A percentile compares a stretch with the other conserved stretches of the same genome.
Evolutionary conservation across 2,329 filamentous ascomycete genomes (phyloP).

Genomic region (Ilyonectria destructans): DNA sequence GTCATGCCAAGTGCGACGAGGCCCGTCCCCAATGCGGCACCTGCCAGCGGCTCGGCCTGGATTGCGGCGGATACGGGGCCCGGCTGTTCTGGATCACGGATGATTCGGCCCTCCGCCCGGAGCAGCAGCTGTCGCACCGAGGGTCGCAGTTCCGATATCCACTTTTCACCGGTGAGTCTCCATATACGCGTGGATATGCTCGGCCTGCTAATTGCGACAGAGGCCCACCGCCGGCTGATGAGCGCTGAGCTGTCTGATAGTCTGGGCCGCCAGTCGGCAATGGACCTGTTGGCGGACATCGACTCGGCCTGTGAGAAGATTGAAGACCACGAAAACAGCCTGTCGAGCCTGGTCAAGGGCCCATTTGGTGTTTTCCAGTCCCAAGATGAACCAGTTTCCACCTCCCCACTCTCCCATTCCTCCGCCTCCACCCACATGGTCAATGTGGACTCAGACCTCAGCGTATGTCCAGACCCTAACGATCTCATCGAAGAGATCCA

Average conservation of each 20-base stretch:
- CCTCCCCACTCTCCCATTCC: slow-evolving; percentile 16
- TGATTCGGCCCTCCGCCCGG: slow-evolving; percentile 42
- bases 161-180: slow-evolving; percentile 57
- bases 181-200: slow-evolving; percentile 46
- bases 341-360: slow-evolving; percentile 33
- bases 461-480: slow-evolving; percentile 37
- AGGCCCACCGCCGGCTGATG: slow-evolving; percentile 43
- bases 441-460: slow-evolving; percentile 31
- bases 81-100: slow-evolving; percentile 52
- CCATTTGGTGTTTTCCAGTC: slow-evolving; percentile 45
- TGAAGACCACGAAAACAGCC: background rate
- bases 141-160: slow-evolving; percentile 58
- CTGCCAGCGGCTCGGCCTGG: slow-evolving; percentile 54
- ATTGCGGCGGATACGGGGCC: slow-evolving; percentile 60
- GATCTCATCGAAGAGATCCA: slow-evolving; percentile 43
- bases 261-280: slow-evolving; percentile 46
- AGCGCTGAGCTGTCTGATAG: slow-evolving; percentile 52
- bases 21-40: slow-evolving; percentile 57
- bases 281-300: slow-evolving; percentile 46
- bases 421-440: slow-evolving; percentile 16
- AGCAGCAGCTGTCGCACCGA: slow-evolving; percentile 45
- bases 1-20: slow-evolving; percentile 64
- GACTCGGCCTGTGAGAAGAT: slow-evolving; percentile 44
- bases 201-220: slow-evolving; percentile 28
- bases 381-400: background rate